Conservation (phyloP, 2,329 filamentous ascomycete species). For the Aspergillus neotritici region DNA sequence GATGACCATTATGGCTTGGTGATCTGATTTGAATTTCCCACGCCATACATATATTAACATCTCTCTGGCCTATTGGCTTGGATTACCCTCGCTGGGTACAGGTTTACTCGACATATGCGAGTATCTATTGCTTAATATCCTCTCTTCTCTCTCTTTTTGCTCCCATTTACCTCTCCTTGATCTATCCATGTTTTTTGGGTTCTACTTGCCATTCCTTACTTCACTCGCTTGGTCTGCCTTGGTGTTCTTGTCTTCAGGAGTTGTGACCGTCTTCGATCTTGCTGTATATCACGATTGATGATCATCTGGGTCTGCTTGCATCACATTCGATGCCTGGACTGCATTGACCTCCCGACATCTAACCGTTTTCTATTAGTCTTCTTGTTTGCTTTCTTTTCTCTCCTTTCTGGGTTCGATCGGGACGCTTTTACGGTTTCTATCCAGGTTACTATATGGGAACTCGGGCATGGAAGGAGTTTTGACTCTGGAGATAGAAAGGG, state of each 20-base stretch:
- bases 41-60: background rate
- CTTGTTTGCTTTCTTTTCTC: background rate
- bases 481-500: constrained; percentile 14
- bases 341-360: constrained; percentile 1
- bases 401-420: constrained; percentile 5
- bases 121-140: constrained; percentile 10
- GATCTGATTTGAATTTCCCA: too few species aligned
- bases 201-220: background rate
- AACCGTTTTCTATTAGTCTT: constrained; percentile 6
- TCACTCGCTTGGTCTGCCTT: constrained; percentile 7
- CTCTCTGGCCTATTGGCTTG: too few species aligned
- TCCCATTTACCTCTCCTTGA: constrained; percentile 4
- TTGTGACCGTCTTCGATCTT: constrained; percentile 7
- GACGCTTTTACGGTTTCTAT: constrained; percentile 10
- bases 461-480: constrained; percentile 19
- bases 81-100: too few species aligned
- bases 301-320: constrained; percentile 10
- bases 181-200: background rate
- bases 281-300: constrained; percentile 11
- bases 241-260: constrained; percentile 8
- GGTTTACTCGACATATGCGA: too few species aligned
- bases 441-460: constrained; percentile 14
- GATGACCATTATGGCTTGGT: constrained; percentile 17
- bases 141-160: constrained; percentile 3
- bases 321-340: constrained; percentile 11